Evolutionary conservation across 768 basidiomycete genomes (phyloP).

Genomic region (Phlegmacium glaucopus): DNA sequence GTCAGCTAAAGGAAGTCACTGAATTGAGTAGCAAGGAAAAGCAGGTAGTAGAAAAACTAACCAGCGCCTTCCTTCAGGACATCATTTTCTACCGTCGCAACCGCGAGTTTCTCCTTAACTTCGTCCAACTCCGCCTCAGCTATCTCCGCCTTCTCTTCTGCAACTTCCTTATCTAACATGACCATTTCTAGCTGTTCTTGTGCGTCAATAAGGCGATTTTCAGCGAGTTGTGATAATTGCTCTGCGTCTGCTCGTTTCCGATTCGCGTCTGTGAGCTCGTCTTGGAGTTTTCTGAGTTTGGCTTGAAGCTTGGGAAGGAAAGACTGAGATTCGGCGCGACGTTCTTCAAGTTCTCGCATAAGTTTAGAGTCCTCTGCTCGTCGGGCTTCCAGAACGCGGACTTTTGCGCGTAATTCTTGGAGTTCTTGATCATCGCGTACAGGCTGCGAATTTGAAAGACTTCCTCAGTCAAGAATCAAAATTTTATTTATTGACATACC

Average conservation of each 20-base stretch:
- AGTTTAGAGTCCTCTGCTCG: slow-evolving; percentile 84
- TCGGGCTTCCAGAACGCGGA: slow-evolving; percentile 82
- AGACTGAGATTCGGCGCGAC: slow-evolving; percentile 80
- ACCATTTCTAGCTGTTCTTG: slow-evolving; percentile 94
- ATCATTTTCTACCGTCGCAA: slow-evolving; percentile 79
- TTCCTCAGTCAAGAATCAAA: background rate
- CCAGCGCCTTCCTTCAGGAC: slow-evolving; percentile 64
- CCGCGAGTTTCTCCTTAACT: slow-evolving; percentile 71
- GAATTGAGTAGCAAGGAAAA: slow-evolving; percentile 10
- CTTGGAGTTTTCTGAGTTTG: slow-evolving; percentile 77
- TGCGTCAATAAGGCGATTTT: slow-evolving; percentile 68
- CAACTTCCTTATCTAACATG: slow-evolving; percentile 94
- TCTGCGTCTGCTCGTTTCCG: slow-evolving; percentile 75
- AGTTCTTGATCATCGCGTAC: slow-evolving; percentile 55
- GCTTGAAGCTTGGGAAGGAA: slow-evolving; percentile 89
- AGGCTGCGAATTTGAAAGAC: slow-evolving; percentile 8
- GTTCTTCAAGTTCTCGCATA: slow-evolving; percentile 79
- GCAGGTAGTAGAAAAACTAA: slow-evolving; percentile 14
- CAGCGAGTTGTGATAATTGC: slow-evolving; percentile 69
- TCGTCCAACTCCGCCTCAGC: slow-evolving; percentile 78
- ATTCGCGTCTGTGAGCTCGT: slow-evolving; percentile 72
- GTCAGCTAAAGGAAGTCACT: slow-evolving; percentile 10
- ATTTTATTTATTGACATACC: slow-evolving; percentile 8
- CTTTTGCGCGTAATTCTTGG: slow-evolving; percentile 80
- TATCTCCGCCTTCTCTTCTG: slow-evolving; percentile 86